Evolutionary conservation across 202 grass and related monocot genomes (phyloP), one percentile per base, ranked within the genome.

Genomic region (Schoenoplectus tabernaemontani): DNA sequence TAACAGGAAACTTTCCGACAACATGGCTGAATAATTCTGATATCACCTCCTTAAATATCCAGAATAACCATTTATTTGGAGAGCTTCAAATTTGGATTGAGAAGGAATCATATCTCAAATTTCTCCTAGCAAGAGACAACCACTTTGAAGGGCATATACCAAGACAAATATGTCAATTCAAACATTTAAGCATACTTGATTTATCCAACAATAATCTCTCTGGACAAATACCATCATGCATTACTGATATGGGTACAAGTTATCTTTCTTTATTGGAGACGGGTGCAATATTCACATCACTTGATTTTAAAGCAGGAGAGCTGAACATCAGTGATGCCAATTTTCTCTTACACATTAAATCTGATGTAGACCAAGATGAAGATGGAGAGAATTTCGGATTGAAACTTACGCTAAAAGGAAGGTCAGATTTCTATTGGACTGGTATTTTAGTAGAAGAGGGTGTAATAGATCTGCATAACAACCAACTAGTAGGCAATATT

Each of bases 381-480:
- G n/a, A n/a, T n/a, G n/a, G n/a, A n/a, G n/a, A n/a, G n/a, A n/a
- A 37, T 37, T 34, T 16, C 34, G 59, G 1, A 15, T 7, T 63
- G 28, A 24, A 76, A 56, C 7, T 76, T 30, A 33, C 56, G 43
- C 32, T 46, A 1, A 83, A 84, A 67, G 2, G 37, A 3, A 70
- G 82, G 53, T 1, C 17, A 0, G 82, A 78, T 17, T 5, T 41
- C 1, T 85, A 85, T 16, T 41, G 2, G 32, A 47, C 60, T 0
- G 17, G 28, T 4, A 57, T 72, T 4, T 59, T 82, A 38, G n/a
- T 28, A 63, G 28, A 7, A 7, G 59, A 76, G 38, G 10, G 47
- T 74, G 38, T 59, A 11, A 24, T 88, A 3, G 86, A 88, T 22
- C 34, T 88, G 2, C 85, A 82, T 82, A 78, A 61, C 0, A 88